Percentiles rank a stretch among this genome's conserved stretches.
Conservation (phyloP, 768 basidiomycete species). For the Kwoniella sp. region DNA sequence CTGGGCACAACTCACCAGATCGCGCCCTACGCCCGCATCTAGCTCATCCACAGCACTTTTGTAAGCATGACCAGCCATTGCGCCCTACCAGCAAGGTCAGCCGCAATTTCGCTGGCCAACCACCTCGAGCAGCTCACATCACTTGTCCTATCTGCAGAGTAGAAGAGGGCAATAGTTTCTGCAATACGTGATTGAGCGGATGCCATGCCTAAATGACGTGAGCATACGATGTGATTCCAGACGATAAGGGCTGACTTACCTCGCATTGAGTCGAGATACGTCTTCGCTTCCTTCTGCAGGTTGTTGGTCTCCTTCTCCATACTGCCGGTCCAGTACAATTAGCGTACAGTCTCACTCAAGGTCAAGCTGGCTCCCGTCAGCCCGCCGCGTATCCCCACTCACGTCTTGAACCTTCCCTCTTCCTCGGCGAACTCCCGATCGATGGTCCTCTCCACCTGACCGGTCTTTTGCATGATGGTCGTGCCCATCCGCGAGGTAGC, state of each 20-base stretch:
- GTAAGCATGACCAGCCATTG: conserved; percentile 96
- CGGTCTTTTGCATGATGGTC: conserved; percentile 94
- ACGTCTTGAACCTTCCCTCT: conserved; percentile 85
- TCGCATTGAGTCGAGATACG: conserved; percentile 89
- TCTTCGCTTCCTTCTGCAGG: conserved; percentile 92
- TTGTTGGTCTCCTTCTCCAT: conserved; percentile 94
- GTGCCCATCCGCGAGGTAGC: conserved; percentile 86
- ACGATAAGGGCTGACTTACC: conserved; percentile 55
- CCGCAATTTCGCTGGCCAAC: too few species aligned
- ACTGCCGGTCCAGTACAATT: conserved; percentile 52
- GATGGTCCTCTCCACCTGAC: conserved; percentile 91
- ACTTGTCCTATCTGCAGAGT: conserved; percentile 58
- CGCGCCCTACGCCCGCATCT: conserved; percentile 74
- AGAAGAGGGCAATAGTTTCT: conserved; percentile 90
- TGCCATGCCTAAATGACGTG: conserved; percentile 68
- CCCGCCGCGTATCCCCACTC: conserved; percentile 44
- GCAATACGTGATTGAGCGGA: conserved; percentile 86
- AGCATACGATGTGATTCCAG: background rate
- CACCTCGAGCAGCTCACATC: conserved; percentile 34
- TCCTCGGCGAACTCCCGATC: conserved; percentile 91
- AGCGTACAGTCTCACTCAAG: background rate
- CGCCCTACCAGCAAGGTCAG: conserved; percentile 55
- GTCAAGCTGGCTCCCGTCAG: background rate
- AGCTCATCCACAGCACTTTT: conserved; percentile 91
- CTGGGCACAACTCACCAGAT: conserved; percentile 62